Conservation (phyloP, 805 yeast species). For the Metschnikowia peoriensis region DNA sequence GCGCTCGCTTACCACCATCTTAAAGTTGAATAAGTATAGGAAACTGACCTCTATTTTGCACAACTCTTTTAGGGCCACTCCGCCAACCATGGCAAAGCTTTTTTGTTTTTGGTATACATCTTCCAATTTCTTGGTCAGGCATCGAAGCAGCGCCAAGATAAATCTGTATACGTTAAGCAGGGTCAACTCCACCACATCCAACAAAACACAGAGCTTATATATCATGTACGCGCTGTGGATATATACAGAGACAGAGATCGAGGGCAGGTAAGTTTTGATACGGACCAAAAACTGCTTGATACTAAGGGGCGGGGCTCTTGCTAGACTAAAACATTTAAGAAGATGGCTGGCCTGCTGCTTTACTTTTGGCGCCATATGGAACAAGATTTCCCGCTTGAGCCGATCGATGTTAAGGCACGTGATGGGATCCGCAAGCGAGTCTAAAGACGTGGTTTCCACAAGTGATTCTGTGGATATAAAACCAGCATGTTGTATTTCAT, state of each 20-base stretch:
- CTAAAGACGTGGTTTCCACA: constrained; percentile 16
- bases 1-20: constrained; percentile 42
- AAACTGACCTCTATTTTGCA: constrained; percentile 49
- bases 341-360: constrained; percentile 28
- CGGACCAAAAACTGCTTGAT: constrained; percentile 35
- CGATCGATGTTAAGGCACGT: constrained; percentile 18
- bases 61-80: constrained; percentile 44
- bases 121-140: constrained; percentile 42
- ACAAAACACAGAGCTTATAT: constrained; percentile 33
- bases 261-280: constrained; percentile 39
- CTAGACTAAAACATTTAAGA: constrained; percentile 31
- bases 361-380: constrained; percentile 18
- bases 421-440: constrained; percentile 17
- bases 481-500: not conserved
- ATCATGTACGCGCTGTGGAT: constrained; percentile 40
- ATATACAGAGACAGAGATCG: constrained; percentile 38
- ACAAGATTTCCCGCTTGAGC: constrained; percentile 23
- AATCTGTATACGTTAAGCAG: constrained; percentile 39
- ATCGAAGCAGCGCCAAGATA: constrained; percentile 36
- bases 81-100: constrained; percentile 45
- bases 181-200: constrained; percentile 33
- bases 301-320: constrained; percentile 34
- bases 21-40: constrained; percentile 48
- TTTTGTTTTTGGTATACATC: constrained; percentile 44
- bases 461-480: constrained; percentile 26